A percentile compares a stretch with the other conserved stretches of the same genome.
These are phyloP conservation scores for Lactarius sp. DNA, from an alignment of 768 basidiomycete species.

Conservation along the genomic window DNA sequence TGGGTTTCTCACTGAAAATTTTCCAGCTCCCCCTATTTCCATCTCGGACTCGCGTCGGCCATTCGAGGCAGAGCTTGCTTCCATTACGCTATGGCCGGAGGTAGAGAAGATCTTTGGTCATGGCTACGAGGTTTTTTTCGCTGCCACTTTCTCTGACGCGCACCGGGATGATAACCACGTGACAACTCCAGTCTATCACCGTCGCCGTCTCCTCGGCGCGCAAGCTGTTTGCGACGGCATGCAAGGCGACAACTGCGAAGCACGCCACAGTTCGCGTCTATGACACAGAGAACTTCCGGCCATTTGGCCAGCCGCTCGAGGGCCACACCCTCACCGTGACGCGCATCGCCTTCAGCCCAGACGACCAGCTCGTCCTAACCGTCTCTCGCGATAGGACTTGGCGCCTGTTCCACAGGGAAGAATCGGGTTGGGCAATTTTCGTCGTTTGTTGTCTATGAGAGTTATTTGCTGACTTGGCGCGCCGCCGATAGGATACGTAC, in stretches of 20 bases:
- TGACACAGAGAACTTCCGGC: slow-evolving; percentile 64
- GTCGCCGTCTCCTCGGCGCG: slow-evolving; percentile 69
- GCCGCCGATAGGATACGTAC: slow-evolving; percentile 46
- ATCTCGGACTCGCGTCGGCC: slow-evolving; percentile 41
- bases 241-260: slow-evolving; percentile 80
- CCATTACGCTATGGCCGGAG: slow-evolving; percentile 93
- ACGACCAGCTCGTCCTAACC: slow-evolving; percentile 73
- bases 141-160: background rate
- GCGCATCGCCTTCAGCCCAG: slow-evolving; percentile 81
- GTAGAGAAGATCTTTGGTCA: slow-evolving; percentile 96
- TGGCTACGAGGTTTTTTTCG: slow-evolving; percentile 78
- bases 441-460: background rate
- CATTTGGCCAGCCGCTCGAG: slow-evolving; percentile 62
- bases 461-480: background rate
- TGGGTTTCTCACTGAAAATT: slow-evolving; percentile 3
- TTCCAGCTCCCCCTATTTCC: slow-evolving; percentile 27
- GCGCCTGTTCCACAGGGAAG: slow-evolving; percentile 62
- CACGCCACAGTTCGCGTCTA: slow-evolving; percentile 88
- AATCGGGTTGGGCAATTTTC: slow-evolving; percentile 35
- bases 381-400: slow-evolving; percentile 92
- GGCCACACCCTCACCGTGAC: slow-evolving; percentile 92
- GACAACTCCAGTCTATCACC: slow-evolving; percentile 59
- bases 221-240: slow-evolving; percentile 78
- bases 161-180: background rate
- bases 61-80: slow-evolving; percentile 86